phyloP scores from a whole-genome alignment of 257 asterid genomes.

The Solanum microdontum region DNA sequence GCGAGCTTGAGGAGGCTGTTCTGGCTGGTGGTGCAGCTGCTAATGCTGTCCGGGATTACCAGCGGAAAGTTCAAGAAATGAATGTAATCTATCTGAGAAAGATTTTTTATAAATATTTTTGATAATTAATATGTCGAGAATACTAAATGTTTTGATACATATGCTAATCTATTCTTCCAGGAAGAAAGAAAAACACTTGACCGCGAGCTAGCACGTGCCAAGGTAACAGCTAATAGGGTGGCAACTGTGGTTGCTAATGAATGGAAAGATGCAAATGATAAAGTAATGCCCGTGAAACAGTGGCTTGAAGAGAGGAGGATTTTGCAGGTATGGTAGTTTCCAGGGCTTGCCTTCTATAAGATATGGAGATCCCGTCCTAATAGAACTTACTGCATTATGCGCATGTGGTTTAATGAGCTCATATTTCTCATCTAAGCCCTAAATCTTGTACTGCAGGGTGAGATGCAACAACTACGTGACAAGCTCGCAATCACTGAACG shows the following conservation, averaged over 20 bases:
- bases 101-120: background rate
- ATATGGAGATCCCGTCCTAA: background rate
- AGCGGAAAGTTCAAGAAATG: constrained; percentile 19
- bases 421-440: background rate
- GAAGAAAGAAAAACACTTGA: constrained; percentile 17
- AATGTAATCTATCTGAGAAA: constrained; percentile 2
- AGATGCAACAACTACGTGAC: constrained; percentile 90
- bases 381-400: background rate
- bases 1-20: constrained; percentile 15
- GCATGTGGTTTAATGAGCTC: background rate
- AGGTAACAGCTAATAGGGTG: constrained; percentile 16
- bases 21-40: constrained; percentile 20
- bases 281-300: constrained; percentile 97
- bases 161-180: background rate
- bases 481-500: constrained; percentile 81
- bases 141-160: background rate
- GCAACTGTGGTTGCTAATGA: constrained; percentile 97
- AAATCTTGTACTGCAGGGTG: constrained; percentile 44
- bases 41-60: constrained; percentile 16
- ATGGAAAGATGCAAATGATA: constrained; percentile 96
- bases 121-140: background rate
- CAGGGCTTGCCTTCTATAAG: background rate
- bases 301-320: constrained; percentile 95
- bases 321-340: constrained; percentile 50
- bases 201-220: constrained; percentile 17